Conservation (phyloP, 352 stramenopile species). For the Phytophthora crassamura region DNA sequence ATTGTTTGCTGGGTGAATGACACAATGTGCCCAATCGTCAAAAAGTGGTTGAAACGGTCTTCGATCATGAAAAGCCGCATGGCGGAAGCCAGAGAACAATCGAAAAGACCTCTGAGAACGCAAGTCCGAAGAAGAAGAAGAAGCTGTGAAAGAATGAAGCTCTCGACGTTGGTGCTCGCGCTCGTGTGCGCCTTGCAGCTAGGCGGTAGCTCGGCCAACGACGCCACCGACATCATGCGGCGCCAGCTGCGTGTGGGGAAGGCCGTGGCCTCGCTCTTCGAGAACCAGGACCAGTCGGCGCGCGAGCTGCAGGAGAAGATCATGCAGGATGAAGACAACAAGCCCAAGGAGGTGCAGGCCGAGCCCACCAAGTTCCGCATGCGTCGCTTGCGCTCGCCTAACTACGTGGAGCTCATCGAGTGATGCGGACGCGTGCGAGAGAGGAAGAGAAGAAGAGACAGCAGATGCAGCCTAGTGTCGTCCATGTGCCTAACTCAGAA, state of each 20-base stretch:
- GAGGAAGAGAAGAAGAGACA: background rate
- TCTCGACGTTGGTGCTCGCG: constrained; percentile 20
- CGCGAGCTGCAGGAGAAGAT: constrained; percentile 33
- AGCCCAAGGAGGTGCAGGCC: constrained; percentile 31
- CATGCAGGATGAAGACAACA: constrained; percentile 39
- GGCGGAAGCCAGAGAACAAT: constrained; percentile 22
- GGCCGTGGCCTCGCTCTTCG: constrained; percentile 37
- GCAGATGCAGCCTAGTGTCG: constrained; percentile 24
- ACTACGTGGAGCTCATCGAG: constrained; percentile 39
- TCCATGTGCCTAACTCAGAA: constrained; percentile 27
- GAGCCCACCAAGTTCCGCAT: constrained; percentile 36
- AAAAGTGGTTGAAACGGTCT: constrained; percentile 7
- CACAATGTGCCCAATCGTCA: background rate
- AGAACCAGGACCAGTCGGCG: constrained; percentile 38
- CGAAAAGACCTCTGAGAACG: constrained; percentile 14
- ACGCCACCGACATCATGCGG: constrained; percentile 34
- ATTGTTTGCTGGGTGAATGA: too few species aligned
- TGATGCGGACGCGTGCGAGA: constrained; percentile 4
- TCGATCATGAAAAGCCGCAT: constrained; percentile 27
- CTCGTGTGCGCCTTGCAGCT: constrained; percentile 23
- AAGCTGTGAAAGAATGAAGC: constrained; percentile 42
- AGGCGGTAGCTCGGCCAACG: constrained; percentile 21
- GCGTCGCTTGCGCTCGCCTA: constrained; percentile 26
- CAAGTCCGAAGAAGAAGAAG: background rate
- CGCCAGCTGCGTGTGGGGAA: constrained; percentile 38